Percentiles rank a stretch among this genome's conserved stretches.
Conservation (phyloP, 2,329 filamentous ascomycete species). For the Pseudogymnoascus sp. region DNA sequence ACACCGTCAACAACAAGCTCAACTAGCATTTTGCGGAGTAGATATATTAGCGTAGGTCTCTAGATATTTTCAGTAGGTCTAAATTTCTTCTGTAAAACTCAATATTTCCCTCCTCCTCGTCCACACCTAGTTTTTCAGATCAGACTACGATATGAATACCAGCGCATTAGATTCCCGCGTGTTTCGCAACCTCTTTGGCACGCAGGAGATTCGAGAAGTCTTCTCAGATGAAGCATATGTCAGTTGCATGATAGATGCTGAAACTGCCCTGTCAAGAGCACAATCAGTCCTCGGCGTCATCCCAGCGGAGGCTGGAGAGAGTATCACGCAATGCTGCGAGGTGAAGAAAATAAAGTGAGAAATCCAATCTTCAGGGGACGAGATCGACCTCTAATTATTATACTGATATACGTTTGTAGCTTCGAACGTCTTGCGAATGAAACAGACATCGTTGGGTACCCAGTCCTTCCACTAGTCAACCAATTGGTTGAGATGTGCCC, state of each 20-base stretch:
- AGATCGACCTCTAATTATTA: not conserved
- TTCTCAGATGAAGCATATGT: slow-evolving; percentile 46
- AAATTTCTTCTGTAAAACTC: not conserved
- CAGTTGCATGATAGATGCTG: slow-evolving; percentile 41
- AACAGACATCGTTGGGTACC: slow-evolving; percentile 46
- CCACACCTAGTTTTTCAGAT: not conserved
- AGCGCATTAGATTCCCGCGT: slow-evolving; percentile 39
- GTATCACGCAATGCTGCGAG: not conserved
- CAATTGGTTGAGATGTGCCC: slow-evolving; percentile 33
- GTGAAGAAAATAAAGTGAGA: not conserved
- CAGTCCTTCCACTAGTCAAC: slow-evolving; percentile 41
- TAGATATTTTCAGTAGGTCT: not conserved
- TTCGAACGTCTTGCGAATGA: not conserved
- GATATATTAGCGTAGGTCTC: not conserved
- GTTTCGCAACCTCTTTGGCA: slow-evolving; percentile 45
- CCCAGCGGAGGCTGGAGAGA: slow-evolving; percentile 24
- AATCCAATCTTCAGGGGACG: slow-evolving; percentile 15
- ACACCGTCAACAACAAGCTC: not conserved
- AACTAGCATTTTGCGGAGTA: not conserved
- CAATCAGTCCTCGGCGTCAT: slow-evolving; percentile 42
- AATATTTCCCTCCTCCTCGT: not conserved
- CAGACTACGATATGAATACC: not conserved
- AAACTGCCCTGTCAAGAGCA: slow-evolving; percentile 44
- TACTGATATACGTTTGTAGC: not conserved
- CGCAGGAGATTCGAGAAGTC: slow-evolving; percentile 42